Evolutionary conservation across 495 filamentous ascomycete species (phyloP).

Genomic region (Penicillium atrosanguineum): DNA sequence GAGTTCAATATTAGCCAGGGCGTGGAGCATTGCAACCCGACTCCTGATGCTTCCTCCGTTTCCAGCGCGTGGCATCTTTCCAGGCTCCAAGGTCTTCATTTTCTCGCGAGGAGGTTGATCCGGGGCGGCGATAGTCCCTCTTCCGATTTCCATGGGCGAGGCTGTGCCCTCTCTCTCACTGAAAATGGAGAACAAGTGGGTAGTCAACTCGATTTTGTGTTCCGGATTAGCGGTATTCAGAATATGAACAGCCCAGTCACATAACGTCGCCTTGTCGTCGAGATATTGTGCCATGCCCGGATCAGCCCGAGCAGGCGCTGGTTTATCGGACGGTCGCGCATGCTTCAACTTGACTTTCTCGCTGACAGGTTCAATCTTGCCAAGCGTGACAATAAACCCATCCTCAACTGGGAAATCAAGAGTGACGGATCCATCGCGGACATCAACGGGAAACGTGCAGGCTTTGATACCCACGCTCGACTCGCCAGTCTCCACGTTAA

Average conservation of each 20-base stretch:
- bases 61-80: constrained; percentile 42
- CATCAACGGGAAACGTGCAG: constrained; percentile 49
- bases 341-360: constrained; percentile 51
- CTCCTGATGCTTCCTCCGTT: constrained; percentile 48
- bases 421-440: constrained; percentile 34
- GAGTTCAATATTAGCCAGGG: constrained; percentile 52
- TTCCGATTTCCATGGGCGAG: constrained; percentile 46
- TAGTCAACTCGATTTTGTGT: constrained; percentile 52
- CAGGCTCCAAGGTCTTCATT: constrained; percentile 38
- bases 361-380: constrained; percentile 45
- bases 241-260: constrained; percentile 53
- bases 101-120: constrained; percentile 46
- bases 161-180: constrained; percentile 35
- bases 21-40: constrained; percentile 51
- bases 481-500: constrained; percentile 55
- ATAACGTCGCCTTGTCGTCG: constrained; percentile 43
- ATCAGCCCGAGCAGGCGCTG: constrained; percentile 13
- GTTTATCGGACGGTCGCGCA: constrained; percentile 20
- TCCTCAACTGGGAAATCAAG: constrained; percentile 30
- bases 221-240: constrained; percentile 50
- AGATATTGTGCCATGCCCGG: constrained; percentile 33
- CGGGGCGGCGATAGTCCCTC: constrained; percentile 37
- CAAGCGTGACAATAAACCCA: constrained; percentile 21
- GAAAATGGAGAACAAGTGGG: constrained; percentile 47
- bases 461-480: constrained; percentile 53